These are phyloP conservation scores for Basipetospora chlamydospora DNA, from an alignment of 2,329 filamentous ascomycete species.

Conservation along the genomic window DNA sequence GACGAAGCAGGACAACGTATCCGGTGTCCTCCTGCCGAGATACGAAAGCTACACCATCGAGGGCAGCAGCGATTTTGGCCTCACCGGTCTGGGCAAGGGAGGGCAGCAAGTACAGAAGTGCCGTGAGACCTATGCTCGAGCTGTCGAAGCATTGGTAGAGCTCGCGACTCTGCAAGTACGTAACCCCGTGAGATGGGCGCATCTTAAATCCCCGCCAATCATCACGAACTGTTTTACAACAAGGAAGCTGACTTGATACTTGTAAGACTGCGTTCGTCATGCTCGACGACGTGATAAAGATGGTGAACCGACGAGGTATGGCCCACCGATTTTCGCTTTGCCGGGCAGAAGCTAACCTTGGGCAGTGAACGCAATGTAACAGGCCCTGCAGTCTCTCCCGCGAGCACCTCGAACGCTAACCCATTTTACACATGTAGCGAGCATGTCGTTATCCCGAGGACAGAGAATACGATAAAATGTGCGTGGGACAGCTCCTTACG, in stretches of 20 bases:
- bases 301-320: slow-evolving; percentile 85
- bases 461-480: slow-evolving; percentile 99
- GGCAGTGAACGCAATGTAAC: slow-evolving; percentile 80
- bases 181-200: neutral
- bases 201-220: too few relatives aligned
- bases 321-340: slow-evolving; percentile 4
- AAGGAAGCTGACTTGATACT: neutral
- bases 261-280: slow-evolving; percentile 84
- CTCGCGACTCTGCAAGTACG: slow-evolving; percentile 72
- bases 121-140: slow-evolving; percentile 87
- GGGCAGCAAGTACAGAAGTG: slow-evolving; percentile 94
- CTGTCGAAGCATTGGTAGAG: slow-evolving; percentile 91
- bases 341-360: slow-evolving; percentile 1
- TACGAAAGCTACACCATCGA: slow-evolving; percentile 88
- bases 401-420: too few relatives aligned
- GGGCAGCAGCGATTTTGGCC: slow-evolving; percentile 84
- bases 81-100: slow-evolving; percentile 91
- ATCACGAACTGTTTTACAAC: too few relatives aligned
- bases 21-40: slow-evolving; percentile 81
- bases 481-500: slow-evolving; percentile 15
- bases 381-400: neutral
- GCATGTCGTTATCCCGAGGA: slow-evolving; percentile 92
- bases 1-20: slow-evolving; percentile 97
- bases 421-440: slow-evolving; percentile 34
- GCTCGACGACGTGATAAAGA: slow-evolving; percentile 96